Conservation (phyloP, 148 eudicot species). For the Chenopodium album region DNA sequence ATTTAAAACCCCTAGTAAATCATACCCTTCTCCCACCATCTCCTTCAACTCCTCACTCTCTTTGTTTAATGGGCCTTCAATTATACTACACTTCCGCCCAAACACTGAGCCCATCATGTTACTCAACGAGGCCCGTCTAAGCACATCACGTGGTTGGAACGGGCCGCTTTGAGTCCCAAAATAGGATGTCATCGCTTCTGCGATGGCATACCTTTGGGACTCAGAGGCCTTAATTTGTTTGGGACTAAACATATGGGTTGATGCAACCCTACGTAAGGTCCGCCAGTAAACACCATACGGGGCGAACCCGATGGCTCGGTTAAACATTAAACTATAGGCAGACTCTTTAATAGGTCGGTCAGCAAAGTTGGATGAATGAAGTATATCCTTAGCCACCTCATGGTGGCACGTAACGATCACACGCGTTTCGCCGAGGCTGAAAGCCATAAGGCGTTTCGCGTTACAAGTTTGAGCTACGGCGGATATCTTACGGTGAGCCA, state of each 20-base stretch:
- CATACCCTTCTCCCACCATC: slow-evolving; percentile 65
- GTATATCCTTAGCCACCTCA: slow-evolving; percentile 55
- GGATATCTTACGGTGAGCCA: slow-evolving; percentile 60
- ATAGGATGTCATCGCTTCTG: slow-evolving; percentile 24
- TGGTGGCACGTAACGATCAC: slow-evolving; percentile 56
- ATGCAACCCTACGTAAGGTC: slow-evolving; percentile 47
- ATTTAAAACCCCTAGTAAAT: slow-evolving; percentile 52
- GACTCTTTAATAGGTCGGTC: slow-evolving; percentile 73
- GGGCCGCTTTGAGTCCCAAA: slow-evolving; percentile 15
- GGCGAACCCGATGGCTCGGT: slow-evolving; percentile 75
- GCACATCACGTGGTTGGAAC: slow-evolving; percentile 37
- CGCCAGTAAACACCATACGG: slow-evolving; percentile 71
- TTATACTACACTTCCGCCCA: slow-evolving; percentile 37
- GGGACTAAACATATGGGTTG: slow-evolving; percentile 57
- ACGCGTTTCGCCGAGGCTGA: slow-evolving; percentile 64
- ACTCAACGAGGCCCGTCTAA: slow-evolving; percentile 52
- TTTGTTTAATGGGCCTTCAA: background rate
- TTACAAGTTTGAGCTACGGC: slow-evolving; percentile 26
- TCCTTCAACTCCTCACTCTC: slow-evolving; percentile 45
- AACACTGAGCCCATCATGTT: slow-evolving; percentile 78
- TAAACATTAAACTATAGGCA: slow-evolving; percentile 62
- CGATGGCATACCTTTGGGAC: slow-evolving; percentile 39
- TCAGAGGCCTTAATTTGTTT: slow-evolving; percentile 38
- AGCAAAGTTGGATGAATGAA: slow-evolving; percentile 44
- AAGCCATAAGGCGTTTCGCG: slow-evolving; percentile 58